Evolutionary conservation across 768 basidiomycete genomes (phyloP), one percentile per base, ranked within the genome.

Genomic region (Amyloporia xantha): DNA sequence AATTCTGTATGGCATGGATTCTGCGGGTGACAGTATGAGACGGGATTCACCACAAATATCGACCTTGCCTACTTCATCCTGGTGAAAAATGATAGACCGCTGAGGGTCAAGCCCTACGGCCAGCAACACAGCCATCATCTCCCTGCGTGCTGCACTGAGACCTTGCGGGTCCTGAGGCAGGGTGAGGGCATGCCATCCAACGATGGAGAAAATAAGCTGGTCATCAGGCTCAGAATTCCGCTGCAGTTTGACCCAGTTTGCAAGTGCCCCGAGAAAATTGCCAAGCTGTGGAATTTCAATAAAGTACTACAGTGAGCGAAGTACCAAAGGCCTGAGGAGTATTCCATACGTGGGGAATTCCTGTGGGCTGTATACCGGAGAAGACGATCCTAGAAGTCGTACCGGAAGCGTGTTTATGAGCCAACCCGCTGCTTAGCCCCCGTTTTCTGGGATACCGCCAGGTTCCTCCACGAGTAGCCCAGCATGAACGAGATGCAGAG

Each of bases 141-240:
- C 84, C 45, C 71, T 73, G 38, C 87, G 73, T 17, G 92, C 81
- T 1, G 68, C 62, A 12, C 71, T 69, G 6, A 97, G 74, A 11
- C 68, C 62, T 30, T 68, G 62, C 0, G 92, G 89, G 62, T 93
- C 73, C 71, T 95, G 92, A 4, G 92, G 92, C 21, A 98, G 71
- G 2, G 93, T 97, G 58, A 97, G 73, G 10, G 94, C 93, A 62
- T 98, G 95, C 78, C 91, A 86, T 24, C 94, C 94, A 11, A 94
- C 94, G 53, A 96, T 83, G 1, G 89, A 84, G 66, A 89, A 94
- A 20, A 95, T 65, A 7, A 93, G 72, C 45, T 74, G 68, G 60
- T 91, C 86, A 9, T 77, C 70, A 1, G 74, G 71, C 7, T 62
- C 60, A 0, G 83, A 76, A 33, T 74, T 69, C 37, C 76, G 71